Evolutionary conservation across 495 filamentous ascomycete genomes (phyloP).

Genomic region (Rhypophila decipiens): DNA sequence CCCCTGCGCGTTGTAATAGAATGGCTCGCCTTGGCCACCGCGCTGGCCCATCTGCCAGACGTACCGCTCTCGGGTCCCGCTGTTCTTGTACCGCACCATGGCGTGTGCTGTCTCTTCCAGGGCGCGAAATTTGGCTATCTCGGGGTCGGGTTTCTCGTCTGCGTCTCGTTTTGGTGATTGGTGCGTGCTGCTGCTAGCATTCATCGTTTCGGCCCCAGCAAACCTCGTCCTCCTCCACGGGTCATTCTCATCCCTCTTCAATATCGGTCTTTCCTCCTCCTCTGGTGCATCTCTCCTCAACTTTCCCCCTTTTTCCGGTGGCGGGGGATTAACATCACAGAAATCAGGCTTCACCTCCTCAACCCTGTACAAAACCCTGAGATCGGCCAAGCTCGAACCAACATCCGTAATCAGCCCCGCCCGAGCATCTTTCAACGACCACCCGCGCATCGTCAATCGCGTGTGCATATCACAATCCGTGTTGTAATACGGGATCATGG

Average conservation of each 20-base stretch:
- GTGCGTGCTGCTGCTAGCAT: neutral
- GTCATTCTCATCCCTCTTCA: slow-evolving; percentile 14
- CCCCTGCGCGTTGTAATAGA: slow-evolving; percentile 47
- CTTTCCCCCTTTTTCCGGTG: slow-evolving; percentile 15
- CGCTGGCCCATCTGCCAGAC: slow-evolving; percentile 53
- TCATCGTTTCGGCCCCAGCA: neutral
- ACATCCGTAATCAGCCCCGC: slow-evolving; percentile 52
- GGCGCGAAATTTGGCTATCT: slow-evolving; percentile 2
- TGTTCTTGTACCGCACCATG: slow-evolving; percentile 39
- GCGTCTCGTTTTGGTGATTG: too few species aligned
- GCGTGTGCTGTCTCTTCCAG: slow-evolving; percentile 4
- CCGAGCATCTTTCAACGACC: slow-evolving; percentile 37
- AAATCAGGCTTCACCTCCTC: slow-evolving; percentile 24
- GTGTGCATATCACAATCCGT: slow-evolving; percentile 57
- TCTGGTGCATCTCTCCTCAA: too few species aligned
- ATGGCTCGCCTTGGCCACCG: slow-evolving; percentile 55
- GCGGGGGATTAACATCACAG: slow-evolving; percentile 33
- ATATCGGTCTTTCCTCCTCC: slow-evolving; percentile 1
- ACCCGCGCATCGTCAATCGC: slow-evolving; percentile 46
- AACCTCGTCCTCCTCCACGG: slow-evolving; percentile 4
- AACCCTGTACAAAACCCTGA: slow-evolving; percentile 43
- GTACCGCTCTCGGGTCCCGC: slow-evolving; percentile 34
- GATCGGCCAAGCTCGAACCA: slow-evolving; percentile 36
- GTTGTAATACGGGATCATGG: slow-evolving; percentile 53
- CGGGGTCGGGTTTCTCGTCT: neutral